Conservation (phyloP, 2,329 filamentous ascomycete species). For the Trichoderma gracile region DNA sequence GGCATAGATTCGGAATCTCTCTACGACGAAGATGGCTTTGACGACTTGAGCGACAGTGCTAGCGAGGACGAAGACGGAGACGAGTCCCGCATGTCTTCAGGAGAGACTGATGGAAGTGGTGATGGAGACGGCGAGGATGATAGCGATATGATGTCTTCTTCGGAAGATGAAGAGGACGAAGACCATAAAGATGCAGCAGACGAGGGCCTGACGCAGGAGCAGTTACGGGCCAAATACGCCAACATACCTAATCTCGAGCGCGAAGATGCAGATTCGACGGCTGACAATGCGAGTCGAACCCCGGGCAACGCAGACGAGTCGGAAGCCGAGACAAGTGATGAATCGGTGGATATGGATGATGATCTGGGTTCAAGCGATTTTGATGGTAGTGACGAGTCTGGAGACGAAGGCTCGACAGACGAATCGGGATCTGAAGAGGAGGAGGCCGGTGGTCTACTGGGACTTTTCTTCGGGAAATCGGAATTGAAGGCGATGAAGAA, state of each 20-base stretch:
- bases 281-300: constrained; percentile 31
- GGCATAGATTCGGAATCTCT: constrained; percentile 55
- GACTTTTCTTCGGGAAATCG: constrained; percentile 60
- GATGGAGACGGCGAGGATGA: constrained; percentile 43
- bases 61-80: constrained; percentile 42
- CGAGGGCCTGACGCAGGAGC: constrained; percentile 67
- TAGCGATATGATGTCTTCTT: constrained; percentile 60
- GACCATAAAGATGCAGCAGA: constrained; percentile 56
- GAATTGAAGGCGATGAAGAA: constrained; percentile 56
- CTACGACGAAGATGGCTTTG: constrained; percentile 48
- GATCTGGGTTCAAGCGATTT: constrained; percentile 62
- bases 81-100: constrained; percentile 39
- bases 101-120: constrained; percentile 35
- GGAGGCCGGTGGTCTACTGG: constrained; percentile 52
- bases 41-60: constrained; percentile 51
- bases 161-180: constrained; percentile 63
- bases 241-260: constrained; percentile 56
- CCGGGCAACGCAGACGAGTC: constrained; percentile 31
- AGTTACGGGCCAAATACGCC: constrained; percentile 68
- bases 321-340: constrained; percentile 58
- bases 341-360: constrained; percentile 69
- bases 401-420: constrained; percentile 40
- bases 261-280: constrained; percentile 31
- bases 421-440: constrained; percentile 49
- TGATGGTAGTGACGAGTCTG: constrained; percentile 44